Evolutionary conservation across 495 filamentous ascomycete species (phyloP).

Genomic region (Penicillium crystallinum): DNA sequence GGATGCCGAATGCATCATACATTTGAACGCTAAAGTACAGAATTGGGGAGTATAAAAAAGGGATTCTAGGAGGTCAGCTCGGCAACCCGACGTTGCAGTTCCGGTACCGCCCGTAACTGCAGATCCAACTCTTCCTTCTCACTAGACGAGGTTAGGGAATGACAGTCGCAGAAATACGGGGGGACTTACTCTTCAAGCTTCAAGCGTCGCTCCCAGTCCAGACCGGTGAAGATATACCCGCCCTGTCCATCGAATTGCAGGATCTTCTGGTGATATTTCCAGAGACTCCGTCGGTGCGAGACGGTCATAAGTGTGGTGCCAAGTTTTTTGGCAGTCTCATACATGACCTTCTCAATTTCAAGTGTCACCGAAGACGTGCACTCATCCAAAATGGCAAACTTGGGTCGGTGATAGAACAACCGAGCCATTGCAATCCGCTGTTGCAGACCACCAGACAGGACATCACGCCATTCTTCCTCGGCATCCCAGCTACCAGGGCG

Average conservation of each 20-base stretch:
- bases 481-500: conserved; percentile 85
- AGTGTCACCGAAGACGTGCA: conserved; percentile 91
- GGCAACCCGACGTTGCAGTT: conserved; percentile 75
- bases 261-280: conserved; percentile 92
- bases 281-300: conserved; percentile 81
- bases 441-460: conserved; percentile 83
- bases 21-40: conserved; percentile 3
- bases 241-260: conserved; percentile 96
- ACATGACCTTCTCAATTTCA: conserved; percentile 93
- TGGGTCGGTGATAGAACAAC: conserved; percentile 90
- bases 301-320: conserved; percentile 97
- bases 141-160: conserved; percentile 31
- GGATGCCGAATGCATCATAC: conserved; percentile 5
- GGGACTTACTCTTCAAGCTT: conserved; percentile 74
- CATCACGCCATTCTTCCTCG: conserved; percentile 93
- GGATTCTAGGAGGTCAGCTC: conserved; percentile 51
- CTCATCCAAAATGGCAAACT: conserved; percentile 90
- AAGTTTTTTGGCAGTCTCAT: conserved; percentile 85
- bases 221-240: conserved; percentile 77
- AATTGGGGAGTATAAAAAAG: neutral
- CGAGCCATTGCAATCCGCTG: conserved; percentile 98
- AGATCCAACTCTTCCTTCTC: conserved; percentile 94
- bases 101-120: conserved; percentile 74
- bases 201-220: conserved; percentile 84
- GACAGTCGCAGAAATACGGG: neutral